phyloP scores from a whole-genome alignment of 331 rosid genomes.

The Dryas integrifolia region DNA sequence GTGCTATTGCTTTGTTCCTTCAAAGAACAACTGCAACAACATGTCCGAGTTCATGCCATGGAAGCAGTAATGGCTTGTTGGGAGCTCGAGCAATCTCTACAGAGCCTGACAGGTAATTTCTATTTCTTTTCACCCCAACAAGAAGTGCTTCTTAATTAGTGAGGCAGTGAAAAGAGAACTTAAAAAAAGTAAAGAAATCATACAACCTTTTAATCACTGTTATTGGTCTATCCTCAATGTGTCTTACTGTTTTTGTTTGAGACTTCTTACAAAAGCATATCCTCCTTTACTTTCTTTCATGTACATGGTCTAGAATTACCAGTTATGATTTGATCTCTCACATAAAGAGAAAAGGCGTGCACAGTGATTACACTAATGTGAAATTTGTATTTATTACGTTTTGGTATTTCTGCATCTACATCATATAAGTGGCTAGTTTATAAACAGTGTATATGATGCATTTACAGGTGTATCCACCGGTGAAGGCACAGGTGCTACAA shows the following conservation, averaged over 20 bases:
- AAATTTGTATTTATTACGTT: background rate
- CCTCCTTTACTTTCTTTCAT: background rate
- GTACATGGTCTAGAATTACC: background rate
- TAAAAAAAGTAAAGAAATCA: background rate
- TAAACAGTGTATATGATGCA: background rate
- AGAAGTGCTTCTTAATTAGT: background rate
- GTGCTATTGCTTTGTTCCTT: conserved; percentile 88
- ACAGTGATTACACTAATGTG: background rate
- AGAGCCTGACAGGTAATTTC: conserved; percentile 78
- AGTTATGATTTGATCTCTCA: background rate
- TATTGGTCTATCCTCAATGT: background rate
- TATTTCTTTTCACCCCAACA: background rate
- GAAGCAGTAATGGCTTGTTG: conserved; percentile 99
- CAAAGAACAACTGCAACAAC: conserved; percentile 95
- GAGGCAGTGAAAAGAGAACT: too few relatives aligned
- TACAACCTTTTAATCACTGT: background rate
- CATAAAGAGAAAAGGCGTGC: background rate
- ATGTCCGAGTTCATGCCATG: conserved; percentile 96
- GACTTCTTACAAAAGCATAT: too few relatives aligned
- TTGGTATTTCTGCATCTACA: background rate
- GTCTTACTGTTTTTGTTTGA: too few relatives aligned
- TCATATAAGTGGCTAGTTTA: too few relatives aligned
- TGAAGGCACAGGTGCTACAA: conserved; percentile 90
- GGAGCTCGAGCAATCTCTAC: conserved; percentile 95
- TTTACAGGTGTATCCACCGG: conserved; percentile 83